Conservation (phyloP, 2,329 filamentous ascomycete species). For the Westerdykella aurantiaca region DNA sequence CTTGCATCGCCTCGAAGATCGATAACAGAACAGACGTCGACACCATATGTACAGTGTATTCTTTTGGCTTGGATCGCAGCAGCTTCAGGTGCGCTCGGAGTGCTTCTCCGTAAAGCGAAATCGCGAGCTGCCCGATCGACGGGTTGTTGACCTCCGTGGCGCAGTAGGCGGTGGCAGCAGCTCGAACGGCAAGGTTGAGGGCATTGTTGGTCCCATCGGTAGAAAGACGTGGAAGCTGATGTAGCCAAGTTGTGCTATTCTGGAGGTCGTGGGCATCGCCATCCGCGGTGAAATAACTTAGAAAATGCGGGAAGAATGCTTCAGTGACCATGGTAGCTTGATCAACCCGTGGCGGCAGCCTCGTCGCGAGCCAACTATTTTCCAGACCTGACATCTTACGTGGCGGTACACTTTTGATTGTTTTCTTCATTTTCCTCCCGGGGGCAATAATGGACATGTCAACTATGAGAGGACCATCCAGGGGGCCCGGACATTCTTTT, state of each 20-base stretch:
- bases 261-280: slow-evolving; percentile 20
- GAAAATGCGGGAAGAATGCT: slow-evolving; percentile 25
- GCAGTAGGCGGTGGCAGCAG: slow-evolving; percentile 25
- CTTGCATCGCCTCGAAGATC: slow-evolving; percentile 29
- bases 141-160: slow-evolving; percentile 17
- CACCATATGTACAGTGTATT: slow-evolving; percentile 26
- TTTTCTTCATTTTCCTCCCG: background rate
- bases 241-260: slow-evolving; percentile 25
- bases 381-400: no score
- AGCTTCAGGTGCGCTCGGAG: slow-evolving; percentile 16
- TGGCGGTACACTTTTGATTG: slow-evolving; percentile 4
- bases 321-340: slow-evolving; percentile 15
- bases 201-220: slow-evolving; percentile 20
- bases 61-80: slow-evolving; percentile 7
- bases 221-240: slow-evolving; percentile 19
- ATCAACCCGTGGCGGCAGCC: slow-evolving; percentile 8
- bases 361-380: background rate
- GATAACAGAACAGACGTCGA: slow-evolving; percentile 28
- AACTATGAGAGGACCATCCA: slow-evolving; percentile 24
- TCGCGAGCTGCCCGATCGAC: slow-evolving; percentile 15
- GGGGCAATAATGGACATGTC: slow-evolving; percentile 21
- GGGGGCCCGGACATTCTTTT: slow-evolving; percentile 21
- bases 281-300: slow-evolving; percentile 21
- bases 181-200: slow-evolving; percentile 21
- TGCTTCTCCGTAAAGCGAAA: slow-evolving; percentile 23